These are phyloP conservation scores for Agaricus blazei DNA, from an alignment of 768 basidiomycete genomes.

Conservation along the genomic window DNA sequence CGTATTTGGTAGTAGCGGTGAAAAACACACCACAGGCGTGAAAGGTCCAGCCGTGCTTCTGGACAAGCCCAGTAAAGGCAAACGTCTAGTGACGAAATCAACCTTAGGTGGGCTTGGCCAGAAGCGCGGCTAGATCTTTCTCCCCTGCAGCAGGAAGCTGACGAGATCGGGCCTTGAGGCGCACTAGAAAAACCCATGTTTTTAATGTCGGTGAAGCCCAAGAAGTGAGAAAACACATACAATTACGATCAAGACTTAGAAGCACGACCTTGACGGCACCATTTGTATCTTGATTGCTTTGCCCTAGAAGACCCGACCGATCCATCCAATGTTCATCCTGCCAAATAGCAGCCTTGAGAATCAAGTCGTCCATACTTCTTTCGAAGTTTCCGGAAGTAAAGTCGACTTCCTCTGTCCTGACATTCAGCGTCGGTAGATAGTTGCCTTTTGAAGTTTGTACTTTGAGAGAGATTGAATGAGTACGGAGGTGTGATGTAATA, in stretches of 20 bases:
- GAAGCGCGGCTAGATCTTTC: slow-evolving; percentile 73
- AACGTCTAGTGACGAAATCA: not conserved
- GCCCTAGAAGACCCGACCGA: slow-evolving; percentile 67
- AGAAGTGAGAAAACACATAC: slow-evolving; percentile 40
- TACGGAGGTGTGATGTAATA: slow-evolving; percentile 69
- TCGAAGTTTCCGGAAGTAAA: slow-evolving; percentile 51
- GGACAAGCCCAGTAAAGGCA: not conserved
- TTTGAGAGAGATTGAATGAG: slow-evolving; percentile 76
- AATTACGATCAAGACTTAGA: slow-evolving; percentile 87
- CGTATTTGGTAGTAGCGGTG: not conserved
- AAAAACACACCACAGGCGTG: not conserved
- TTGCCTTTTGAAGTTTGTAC: slow-evolving; percentile 95
- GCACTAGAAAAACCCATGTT: slow-evolving; percentile 45
- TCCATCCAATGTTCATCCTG: slow-evolving; percentile 92
- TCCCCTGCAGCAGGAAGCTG: slow-evolving; percentile 84
- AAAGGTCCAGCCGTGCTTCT: not conserved
- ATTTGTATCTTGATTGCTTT: slow-evolving; percentile 30
- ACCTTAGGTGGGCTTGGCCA: slow-evolving; percentile 31
- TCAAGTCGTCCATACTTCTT: slow-evolving; percentile 91
- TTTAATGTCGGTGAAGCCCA: slow-evolving; percentile 10
- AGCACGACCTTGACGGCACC: slow-evolving; percentile 78
- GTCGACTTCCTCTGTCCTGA: slow-evolving; percentile 82
- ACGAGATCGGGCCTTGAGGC: slow-evolving; percentile 84
- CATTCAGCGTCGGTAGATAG: slow-evolving; percentile 76
- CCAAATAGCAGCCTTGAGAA: slow-evolving; percentile 89